phyloP scores from a whole-genome alignment of 2,329 filamentous ascomycete genomes.

The Alternaria ventricosa region DNA sequence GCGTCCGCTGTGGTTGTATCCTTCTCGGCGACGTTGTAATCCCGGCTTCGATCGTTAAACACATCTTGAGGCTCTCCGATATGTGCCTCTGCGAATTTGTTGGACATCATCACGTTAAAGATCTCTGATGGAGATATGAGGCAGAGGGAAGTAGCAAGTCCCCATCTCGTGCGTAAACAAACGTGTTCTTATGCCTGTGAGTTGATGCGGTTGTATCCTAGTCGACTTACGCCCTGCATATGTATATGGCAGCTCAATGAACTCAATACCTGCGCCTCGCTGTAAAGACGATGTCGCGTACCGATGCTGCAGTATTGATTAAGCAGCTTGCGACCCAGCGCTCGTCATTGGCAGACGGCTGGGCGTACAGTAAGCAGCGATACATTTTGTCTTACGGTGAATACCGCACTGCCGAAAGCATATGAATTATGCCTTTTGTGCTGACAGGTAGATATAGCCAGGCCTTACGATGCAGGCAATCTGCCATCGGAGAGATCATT shows the following conservation, averaged over 20 bases:
- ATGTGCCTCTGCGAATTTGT: not conserved
- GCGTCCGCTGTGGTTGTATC: slow-evolving; percentile 24
- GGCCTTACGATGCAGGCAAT: not conserved
- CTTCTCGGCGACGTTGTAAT: slow-evolving; percentile 8
- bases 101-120: not conserved
- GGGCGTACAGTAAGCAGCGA: not conserved
- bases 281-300: not conserved
- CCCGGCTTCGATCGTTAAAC: not conserved
- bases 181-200: not conserved
- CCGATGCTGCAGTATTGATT: not conserved
- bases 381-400: not conserved
- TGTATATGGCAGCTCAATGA: not conserved
- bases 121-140: not conserved
- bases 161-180: not conserved
- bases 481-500: not conserved
- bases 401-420: not conserved
- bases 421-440: not conserved
- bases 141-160: too few relatives aligned
- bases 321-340: not conserved
- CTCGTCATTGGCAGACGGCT: not conserved
- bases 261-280: not conserved
- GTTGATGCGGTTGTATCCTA: not conserved
- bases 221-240: not conserved
- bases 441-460: not conserved
- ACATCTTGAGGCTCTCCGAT: not conserved